phyloP scores from a whole-genome alignment of 371 early-diverging fungal species.

The Cladochytrium tenue region DNA sequence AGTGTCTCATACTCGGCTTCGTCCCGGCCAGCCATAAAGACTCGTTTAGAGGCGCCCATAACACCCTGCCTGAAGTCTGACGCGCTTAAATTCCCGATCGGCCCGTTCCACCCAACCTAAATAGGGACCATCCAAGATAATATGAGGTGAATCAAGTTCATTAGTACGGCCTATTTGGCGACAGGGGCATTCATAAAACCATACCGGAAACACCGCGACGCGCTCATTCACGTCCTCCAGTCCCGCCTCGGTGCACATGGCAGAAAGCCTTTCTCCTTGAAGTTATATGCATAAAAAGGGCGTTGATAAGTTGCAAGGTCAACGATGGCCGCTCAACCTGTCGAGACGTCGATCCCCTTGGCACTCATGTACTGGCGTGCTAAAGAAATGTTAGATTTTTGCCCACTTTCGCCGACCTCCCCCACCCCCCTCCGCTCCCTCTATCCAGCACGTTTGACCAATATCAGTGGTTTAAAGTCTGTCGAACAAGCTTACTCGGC shows the following conservation, averaged over 20 bases:
- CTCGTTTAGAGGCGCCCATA: background rate
- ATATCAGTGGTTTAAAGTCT: too few relatives aligned
- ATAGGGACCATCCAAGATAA: background rate
- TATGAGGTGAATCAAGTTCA: background rate
- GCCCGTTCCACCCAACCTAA: background rate
- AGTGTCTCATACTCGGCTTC: background rate
- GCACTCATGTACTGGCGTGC: too few relatives aligned
- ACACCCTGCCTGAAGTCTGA: background rate
- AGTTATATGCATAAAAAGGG: background rate
- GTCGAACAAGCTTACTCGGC: too few relatives aligned
- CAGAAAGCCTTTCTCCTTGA: background rate
- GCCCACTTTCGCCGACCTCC: background rate
- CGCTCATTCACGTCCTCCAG: background rate
- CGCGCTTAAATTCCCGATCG: background rate
- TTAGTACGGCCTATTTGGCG: background rate
- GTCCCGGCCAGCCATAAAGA: background rate
- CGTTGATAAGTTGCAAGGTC: background rate
- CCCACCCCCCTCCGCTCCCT: background rate
- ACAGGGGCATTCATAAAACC: background rate
- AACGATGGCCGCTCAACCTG: too few relatives aligned
- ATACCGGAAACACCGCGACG: background rate
- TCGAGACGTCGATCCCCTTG: too few relatives aligned
- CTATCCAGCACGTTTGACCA: background rate
- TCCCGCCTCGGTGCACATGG: background rate
- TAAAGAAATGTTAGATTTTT: background rate